Evolutionary conservation across 495 filamentous ascomycete genomes (phyloP).

Genomic region (Patellaria atrata): DNA sequence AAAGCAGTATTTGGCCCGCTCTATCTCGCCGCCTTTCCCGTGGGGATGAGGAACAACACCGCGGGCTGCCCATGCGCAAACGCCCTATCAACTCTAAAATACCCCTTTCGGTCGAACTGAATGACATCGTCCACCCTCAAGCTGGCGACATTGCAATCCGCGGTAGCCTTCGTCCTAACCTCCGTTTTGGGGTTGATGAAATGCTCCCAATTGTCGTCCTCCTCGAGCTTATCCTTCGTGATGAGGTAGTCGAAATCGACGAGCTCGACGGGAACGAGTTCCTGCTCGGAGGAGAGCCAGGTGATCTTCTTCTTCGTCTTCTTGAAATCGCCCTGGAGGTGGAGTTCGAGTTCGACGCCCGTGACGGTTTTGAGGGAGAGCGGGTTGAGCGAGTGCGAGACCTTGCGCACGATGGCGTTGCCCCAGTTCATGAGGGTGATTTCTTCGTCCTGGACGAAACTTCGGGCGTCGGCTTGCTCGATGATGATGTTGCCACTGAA

Average conservation of each 20-base stretch:
- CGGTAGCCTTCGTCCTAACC: constrained; percentile 57
- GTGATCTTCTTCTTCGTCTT: constrained; percentile 92
- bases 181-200: constrained; percentile 65
- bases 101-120: constrained; percentile 88
- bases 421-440: constrained; percentile 95
- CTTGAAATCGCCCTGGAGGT: constrained; percentile 81
- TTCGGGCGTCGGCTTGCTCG: constrained; percentile 74
- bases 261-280: constrained; percentile 65
- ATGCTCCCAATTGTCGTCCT: constrained; percentile 68
- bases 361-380: constrained; percentile 37
- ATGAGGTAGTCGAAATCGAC: constrained; percentile 88
- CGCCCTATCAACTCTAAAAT: constrained; percentile 61
- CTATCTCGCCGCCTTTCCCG: too few relatives aligned
- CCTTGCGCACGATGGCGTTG: constrained; percentile 72
- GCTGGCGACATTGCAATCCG: constrained; percentile 63
- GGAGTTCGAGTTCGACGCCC: constrained; percentile 57
- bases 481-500: constrained; percentile 58
- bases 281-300: constrained; percentile 67
- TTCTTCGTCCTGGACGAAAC: constrained; percentile 73
- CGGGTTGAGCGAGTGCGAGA: constrained; percentile 42
- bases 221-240: constrained; percentile 76
- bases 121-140: constrained; percentile 76
- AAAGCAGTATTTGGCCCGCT: too few relatives aligned
- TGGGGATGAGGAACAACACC: constrained; percentile 29
- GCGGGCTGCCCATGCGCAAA: constrained; percentile 32